Base-by-base conservation (phyloP, 2,329 filamentous ascomycete species). In the Fusarium austroafricanum region DNA sequence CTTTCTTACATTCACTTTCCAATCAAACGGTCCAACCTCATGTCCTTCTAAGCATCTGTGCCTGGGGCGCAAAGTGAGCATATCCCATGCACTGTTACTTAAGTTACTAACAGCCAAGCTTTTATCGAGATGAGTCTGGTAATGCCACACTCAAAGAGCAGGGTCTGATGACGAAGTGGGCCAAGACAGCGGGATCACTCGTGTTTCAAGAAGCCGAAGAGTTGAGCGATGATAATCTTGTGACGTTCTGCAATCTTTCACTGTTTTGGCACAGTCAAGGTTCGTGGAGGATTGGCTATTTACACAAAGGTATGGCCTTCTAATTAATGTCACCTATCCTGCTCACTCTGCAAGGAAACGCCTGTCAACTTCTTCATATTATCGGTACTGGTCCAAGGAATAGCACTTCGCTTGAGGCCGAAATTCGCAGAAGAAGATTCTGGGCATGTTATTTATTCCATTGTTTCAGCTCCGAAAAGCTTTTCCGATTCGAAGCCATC, bases 231-330 rank as follows among this genome's bases (percentile, higher is more conserved):
- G 61, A 72, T 21, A 72, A 67, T 5, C n/a, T 72, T 1, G 61
- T 67, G 2, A 68, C 69, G 0, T 70, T 67, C 4, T 68, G 43
- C 21, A 72, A 68, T 5, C 42, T 72, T 15, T 50, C 69, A 5
- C 26, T 72, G 0, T 72, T 72, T 5, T 72, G 70, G 70, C 60
- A 72, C 10, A 72, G 69, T 4, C 64, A 72, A 5, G 70, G 70
- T 0, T 70, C 67, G 5, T 72, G 70, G 70, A 55, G 58, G 2
- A 64, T 64, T 15, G 70, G 69, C 3, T 61, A 72, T 20, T 46
- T 72, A 1, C 58, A 72, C n/a, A 72, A 68, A 33, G 69, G 70
- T 55, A 35, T 3, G 6, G 14, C 5, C 10, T 0, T 4, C 5
- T 1, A 5, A 31, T 0, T 3, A 31, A 3, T 14, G 9, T 3